Percentiles rank a stretch among this genome's conserved stretches.
Conservation (phyloP, 148 eudicot genomes). For the Linanthus parryae region DNA sequence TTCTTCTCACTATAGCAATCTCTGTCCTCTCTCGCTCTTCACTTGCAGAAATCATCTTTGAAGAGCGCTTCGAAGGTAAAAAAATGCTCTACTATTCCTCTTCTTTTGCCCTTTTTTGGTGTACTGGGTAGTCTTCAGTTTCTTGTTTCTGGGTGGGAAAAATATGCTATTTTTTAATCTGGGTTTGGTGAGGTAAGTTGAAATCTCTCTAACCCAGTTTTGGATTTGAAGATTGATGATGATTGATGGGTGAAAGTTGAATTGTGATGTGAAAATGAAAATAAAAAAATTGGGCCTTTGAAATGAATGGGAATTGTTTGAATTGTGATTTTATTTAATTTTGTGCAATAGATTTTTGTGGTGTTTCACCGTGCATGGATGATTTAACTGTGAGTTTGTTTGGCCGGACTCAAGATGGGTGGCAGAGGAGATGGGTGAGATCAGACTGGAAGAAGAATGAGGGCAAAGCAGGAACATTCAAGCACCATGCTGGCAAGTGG, state of each 20-base stretch:
- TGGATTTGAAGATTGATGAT: too few species aligned
- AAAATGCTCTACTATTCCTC: background rate
- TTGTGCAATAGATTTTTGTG: background rate
- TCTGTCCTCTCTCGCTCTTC: conserved; percentile 27
- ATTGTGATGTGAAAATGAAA: too few species aligned
- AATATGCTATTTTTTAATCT: too few species aligned
- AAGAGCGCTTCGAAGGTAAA: conserved; percentile 93
- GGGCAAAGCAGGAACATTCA: conserved; percentile 71
- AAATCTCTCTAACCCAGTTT: too few species aligned
- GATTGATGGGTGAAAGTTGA: too few species aligned
- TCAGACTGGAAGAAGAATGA: conserved; percentile 81
- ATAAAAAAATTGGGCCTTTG: background rate
- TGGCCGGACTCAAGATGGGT: conserved; percentile 52
- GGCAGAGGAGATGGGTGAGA: conserved; percentile 71
- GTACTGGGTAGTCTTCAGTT: too few species aligned
- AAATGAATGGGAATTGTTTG: background rate
- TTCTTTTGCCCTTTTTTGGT: background rate
- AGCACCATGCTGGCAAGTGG: conserved; percentile 78
- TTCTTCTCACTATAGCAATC: conserved; percentile 23
- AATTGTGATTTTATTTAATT: background rate
- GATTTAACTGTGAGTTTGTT: conserved; percentile 7
- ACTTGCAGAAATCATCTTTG: conserved; percentile 68
- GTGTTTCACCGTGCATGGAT: too few species aligned
- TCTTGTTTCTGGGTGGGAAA: too few species aligned
- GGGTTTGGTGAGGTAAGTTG: too few species aligned